Base-by-base conservation (phyloP, 2,329 filamentous ascomycete genomes). In the Colletotrichum sansevieriae region DNA sequence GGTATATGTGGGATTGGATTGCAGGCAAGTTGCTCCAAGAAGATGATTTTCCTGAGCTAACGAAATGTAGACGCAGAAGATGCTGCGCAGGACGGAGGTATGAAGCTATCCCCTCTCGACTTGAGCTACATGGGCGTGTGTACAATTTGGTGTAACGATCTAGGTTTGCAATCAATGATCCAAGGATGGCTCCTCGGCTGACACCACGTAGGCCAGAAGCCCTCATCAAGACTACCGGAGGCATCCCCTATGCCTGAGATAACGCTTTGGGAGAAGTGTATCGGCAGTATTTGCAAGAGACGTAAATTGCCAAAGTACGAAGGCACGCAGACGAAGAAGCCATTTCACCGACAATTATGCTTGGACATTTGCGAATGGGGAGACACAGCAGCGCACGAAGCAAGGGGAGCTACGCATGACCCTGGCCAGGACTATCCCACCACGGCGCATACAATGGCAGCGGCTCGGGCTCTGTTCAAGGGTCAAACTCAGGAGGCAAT, bases 1-100 rank as follows among this genome's bases (percentile, higher is more conserved):
- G 89, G 65, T 91, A 92, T 64, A 82, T 92, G n/a, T 97, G 93
- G 93, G 87, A 89, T 54, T 93, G 92, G 84, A 84, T 95, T 55
- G 84, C 87, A 67, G 88, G 91, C 89, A 75, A 75, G 82, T 84
- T 12, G 22, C 71, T n/a, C 3, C 13, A 11, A 57, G 7, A 13
- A 12, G 9, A 65, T 25, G 22, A 22, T 13, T 25, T 13, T 49
- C 18, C 47, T 12, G n/a, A 44, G 63, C 73, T 78, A 47, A 78
- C 67, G 18, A 56, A 52, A 55, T 52, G 39, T 70, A 88, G 89
- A 87, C 69, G 89, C 90, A 1, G 89, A 92, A 72, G 83, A 86
- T 29, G 88, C 89, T 35, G 88, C 90, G 2, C 83, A 85, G 41
- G 85, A 90, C 71, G 87, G 89, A 54, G 91, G 90, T n/a, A 92